A percentile compares a stretch with the other conserved stretches of the same genome.
phyloP scores from a whole-genome alignment of 768 basidiomycete genomes.

The Leccinum disarticulatum region DNA sequence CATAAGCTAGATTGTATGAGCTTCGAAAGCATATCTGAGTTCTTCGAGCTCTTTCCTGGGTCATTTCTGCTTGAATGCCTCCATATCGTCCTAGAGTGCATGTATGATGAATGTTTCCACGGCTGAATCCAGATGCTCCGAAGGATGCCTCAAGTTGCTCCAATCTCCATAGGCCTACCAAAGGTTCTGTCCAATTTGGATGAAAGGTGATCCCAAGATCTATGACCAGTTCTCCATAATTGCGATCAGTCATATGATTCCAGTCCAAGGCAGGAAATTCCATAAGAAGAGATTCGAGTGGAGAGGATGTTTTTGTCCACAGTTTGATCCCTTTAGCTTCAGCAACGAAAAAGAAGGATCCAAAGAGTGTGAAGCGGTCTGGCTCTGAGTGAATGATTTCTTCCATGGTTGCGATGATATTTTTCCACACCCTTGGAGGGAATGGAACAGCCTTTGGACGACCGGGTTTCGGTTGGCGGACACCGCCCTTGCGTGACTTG shows the following conservation, averaged over 20 bases:
- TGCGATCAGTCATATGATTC: background rate
- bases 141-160: conserved; percentile 1
- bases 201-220: conserved; percentile 1
- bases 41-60: background rate
- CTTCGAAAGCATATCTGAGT: background rate
- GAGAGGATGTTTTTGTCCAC: background rate
- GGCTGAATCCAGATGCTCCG: background rate
- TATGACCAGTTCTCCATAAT: background rate
- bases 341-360: background rate
- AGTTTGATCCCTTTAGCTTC: conserved; percentile 1
- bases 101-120: background rate
- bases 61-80: conserved; percentile 4
- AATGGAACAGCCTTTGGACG: conserved; percentile 12
- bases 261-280: background rate
- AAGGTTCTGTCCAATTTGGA: background rate
- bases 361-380: background rate
- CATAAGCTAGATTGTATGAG: conserved; percentile 2
- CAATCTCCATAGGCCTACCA: background rate
- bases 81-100: conserved; percentile 1
- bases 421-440: background rate
- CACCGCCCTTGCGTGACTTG: conserved; percentile 3
- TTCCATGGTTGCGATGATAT: conserved; percentile 8
- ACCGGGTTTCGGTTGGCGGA: background rate
- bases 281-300: background rate
- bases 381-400: background rate